Conservation (phyloP, 768 basidiomycete species). For the Royoungia palumana region DNA sequence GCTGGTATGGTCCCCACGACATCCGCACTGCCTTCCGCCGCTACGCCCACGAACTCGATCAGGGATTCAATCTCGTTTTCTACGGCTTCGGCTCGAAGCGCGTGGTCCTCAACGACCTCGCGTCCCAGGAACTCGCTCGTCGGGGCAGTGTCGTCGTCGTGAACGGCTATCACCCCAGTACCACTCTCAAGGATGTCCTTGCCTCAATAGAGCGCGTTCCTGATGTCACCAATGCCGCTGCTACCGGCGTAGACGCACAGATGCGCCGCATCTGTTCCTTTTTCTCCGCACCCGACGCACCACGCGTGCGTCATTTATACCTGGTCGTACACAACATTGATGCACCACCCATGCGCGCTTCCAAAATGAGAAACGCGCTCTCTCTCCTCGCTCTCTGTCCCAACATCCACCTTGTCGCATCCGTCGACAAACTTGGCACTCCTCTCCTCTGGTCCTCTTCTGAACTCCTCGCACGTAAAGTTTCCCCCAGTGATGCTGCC, state of each 20-base stretch:
- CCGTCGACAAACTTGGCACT: constrained; percentile 84
- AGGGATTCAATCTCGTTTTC: constrained; percentile 86
- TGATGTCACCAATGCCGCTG: constrained; percentile 9
- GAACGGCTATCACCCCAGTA: constrained; percentile 73
- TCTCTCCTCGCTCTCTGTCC: constrained; percentile 70
- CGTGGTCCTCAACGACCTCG: constrained; percentile 70
- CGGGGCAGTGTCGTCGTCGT: constrained; percentile 72
- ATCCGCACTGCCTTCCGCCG: constrained; percentile 45
- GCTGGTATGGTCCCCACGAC: constrained; percentile 19
- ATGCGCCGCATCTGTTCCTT: constrained; percentile 63
- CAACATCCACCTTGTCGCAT: constrained; percentile 77
- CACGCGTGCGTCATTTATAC: constrained; percentile 50
- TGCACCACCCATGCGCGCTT: constrained; percentile 59
- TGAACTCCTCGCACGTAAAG: constrained; percentile 56
- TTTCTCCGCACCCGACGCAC: constrained; percentile 42
- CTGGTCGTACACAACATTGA: constrained; percentile 91
- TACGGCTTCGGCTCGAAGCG: constrained; percentile 92
- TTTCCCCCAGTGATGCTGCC: constrained; percentile 1
- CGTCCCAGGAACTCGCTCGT: constrained; percentile 49
- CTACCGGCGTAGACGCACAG: constrained; percentile 52
- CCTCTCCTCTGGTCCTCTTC: constrained; percentile 81
- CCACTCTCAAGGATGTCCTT: constrained; percentile 67
- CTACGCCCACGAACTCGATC: constrained; percentile 66
- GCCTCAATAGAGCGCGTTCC: constrained; percentile 48
- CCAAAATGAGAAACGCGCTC: constrained; percentile 63